phyloP scores from a whole-genome alignment of 2,329 filamentous ascomycete species.

The Metarhizium brunneum region DNA sequence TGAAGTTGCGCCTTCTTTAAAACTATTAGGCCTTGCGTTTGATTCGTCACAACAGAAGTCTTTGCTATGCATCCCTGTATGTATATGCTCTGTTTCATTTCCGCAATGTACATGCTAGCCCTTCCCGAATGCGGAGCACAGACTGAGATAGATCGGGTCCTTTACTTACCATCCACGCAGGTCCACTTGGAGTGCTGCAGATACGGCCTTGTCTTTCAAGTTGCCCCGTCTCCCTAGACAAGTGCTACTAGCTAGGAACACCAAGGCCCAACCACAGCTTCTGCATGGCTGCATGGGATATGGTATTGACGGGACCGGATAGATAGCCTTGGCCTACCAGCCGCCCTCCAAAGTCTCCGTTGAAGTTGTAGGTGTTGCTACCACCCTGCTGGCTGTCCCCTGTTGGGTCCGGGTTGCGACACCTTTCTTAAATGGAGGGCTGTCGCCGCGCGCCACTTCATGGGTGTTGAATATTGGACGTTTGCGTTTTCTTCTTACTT shows the following conservation, averaged over 20 bases:
- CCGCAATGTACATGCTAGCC: neutral
- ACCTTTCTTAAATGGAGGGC: neutral
- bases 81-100: neutral
- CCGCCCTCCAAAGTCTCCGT: neutral
- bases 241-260: neutral
- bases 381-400: neutral
- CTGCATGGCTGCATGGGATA: too few species aligned
- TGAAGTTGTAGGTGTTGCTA: neutral
- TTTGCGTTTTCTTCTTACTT: neutral
- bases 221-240: neutral
- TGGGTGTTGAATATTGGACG: neutral
- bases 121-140: neutral
- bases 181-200: neutral
- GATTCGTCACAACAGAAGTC: neutral
- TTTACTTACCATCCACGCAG: neutral
- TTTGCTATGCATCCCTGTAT: neutral
- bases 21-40: too few species aligned
- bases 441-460: neutral
- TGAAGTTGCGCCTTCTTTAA: too few species aligned
- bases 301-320: too few species aligned
- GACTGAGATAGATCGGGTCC: neutral
- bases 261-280: neutral
- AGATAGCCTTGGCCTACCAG: neutral
- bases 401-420: neutral
- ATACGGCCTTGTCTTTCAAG: neutral